Base-by-base conservation (phyloP, 176 grass and related monocot species). In the Aechmea fasciata region DNA sequence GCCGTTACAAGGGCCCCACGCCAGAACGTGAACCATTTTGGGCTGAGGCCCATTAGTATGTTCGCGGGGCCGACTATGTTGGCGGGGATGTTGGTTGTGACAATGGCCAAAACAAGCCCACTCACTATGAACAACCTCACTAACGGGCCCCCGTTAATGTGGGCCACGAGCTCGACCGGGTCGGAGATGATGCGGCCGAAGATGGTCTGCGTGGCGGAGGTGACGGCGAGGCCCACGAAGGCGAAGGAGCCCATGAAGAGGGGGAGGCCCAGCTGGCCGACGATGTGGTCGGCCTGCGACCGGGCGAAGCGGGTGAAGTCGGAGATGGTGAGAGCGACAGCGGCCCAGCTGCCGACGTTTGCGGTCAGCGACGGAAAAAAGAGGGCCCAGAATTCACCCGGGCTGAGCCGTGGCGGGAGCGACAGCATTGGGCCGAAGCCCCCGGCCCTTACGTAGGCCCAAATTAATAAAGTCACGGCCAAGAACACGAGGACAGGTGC, bases 291-390 rank as follows among this genome's bases (percentile, higher is more conserved):
- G 47, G 53, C 50, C 49, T 80, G 71, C 55, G 57, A 71, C 50
- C 29, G 53, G 5, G 79, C 69, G 41, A 69, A 85, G 52, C 83
- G 69, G 52, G 83, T 68, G 57, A 85, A 85, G 66, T 85, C 83
- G 25, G 67, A 68, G 20, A 81, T 85, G 77, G 70, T 85, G 22
- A 85, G 79, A 2, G 83, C 68, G 41, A 85, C 3, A 15, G 61
- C 11, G 4, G 78, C 49, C 83, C 83, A 85, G 53, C 25, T 9
- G 2, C 73, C 55, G 50, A 85, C 13, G 75, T 20, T 69, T 12
- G 68, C 83, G 23, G 83, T 85, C 33, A 85, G 52, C 26, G 83
- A 85, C 17, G 83, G 77, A 67, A 85, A 76, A 69, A 85, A 85
- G 47, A 85, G 49, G 61, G 73, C 18, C 83, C 78, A 85, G 48